Percentiles rank a stretch among this genome's conserved stretches.
phyloP scores from a whole-genome alignment of 768 basidiomycete species.

The Trametes cubensis region DNA sequence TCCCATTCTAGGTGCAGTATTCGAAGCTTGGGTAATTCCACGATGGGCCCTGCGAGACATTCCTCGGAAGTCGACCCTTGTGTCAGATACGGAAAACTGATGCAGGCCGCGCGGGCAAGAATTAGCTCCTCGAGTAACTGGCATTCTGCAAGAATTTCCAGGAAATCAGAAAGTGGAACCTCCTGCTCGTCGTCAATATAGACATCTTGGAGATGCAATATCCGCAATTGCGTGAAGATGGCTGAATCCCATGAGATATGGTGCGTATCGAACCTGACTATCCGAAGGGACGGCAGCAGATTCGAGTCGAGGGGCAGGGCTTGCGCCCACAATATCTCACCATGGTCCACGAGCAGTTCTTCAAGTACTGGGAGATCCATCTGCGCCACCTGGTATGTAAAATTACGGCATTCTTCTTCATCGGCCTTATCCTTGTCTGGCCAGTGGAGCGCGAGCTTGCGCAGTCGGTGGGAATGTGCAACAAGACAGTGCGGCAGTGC shows the following conservation, averaged over 20 bases:
- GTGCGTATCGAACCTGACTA: not conserved
- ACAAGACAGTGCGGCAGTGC: not conserved
- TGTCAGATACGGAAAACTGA: not conserved
- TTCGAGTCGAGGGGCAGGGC: not conserved
- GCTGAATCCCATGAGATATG: slow-evolving; percentile 2
- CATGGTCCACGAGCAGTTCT: not conserved
- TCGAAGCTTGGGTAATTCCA: not conserved
- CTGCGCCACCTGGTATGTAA: too few relatives aligned
- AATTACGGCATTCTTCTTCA: too few relatives aligned
- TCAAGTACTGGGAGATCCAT: not conserved
- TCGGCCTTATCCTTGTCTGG: not conserved
- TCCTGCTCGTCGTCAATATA: too few relatives aligned
- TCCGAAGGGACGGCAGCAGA: not conserved
- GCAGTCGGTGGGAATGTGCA: not conserved
- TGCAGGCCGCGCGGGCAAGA: not conserved
- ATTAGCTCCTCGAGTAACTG: not conserved
- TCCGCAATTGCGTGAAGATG: not conserved
- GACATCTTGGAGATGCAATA: not conserved
- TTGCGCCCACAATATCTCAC: too few relatives aligned
- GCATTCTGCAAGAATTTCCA: not conserved
- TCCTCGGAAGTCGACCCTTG: not conserved
- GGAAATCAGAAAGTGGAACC: not conserved
- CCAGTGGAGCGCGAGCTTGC: not conserved
- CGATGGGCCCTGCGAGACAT: not conserved
- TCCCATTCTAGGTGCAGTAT: not conserved